phyloP scores from a whole-genome alignment of 225 moss, liverwort and hornwort genomes.

The Sphagnum contortum region DNA sequence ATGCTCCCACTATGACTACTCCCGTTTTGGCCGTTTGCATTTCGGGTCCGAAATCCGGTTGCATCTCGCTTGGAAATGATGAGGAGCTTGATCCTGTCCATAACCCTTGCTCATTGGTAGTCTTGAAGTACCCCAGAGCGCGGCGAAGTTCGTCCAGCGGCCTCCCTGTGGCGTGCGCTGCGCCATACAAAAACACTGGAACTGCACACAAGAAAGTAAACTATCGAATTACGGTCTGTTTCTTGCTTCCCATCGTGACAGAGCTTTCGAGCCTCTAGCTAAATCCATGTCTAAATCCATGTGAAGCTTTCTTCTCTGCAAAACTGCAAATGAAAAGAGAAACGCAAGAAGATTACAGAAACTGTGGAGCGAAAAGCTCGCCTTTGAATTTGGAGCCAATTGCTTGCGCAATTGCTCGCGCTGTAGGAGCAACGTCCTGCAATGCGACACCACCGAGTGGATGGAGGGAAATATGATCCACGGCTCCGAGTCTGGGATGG shows the following conservation, averaged over 20 bases:
- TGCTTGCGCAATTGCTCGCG: constrained; percentile 67
- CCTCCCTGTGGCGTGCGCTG: constrained; percentile 49
- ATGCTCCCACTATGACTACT: constrained; percentile 76
- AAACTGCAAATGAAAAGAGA: too few relatives aligned
- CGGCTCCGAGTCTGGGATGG: constrained; percentile 84
- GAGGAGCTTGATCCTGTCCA: constrained; percentile 55
- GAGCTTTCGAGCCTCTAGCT: too few relatives aligned
- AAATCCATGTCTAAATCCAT: too few relatives aligned
- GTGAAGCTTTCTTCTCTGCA: too few relatives aligned
- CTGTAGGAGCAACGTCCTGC: constrained; percentile 52
- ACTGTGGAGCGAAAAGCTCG: constrained; percentile 8
- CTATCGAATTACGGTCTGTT: too few relatives aligned
- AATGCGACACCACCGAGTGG: constrained; percentile 54
- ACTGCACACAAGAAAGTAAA: constrained; percentile 33
- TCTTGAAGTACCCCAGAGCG: constrained; percentile 69
- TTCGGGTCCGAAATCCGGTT: constrained; percentile 67
- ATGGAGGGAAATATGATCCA: constrained; percentile 86
- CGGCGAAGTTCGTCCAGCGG: constrained; percentile 59
- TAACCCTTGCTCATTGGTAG: constrained; percentile 26
- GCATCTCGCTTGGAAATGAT: constrained; percentile 25
- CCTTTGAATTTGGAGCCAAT: constrained; percentile 65
- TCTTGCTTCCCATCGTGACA: too few relatives aligned
- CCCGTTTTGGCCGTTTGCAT: constrained; percentile 52
- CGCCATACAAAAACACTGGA: constrained; percentile 83
- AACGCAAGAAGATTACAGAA: too few relatives aligned